Base-by-base conservation (phyloP, 73 alveolate species). In the Tetrahymena borealis region DNA sequence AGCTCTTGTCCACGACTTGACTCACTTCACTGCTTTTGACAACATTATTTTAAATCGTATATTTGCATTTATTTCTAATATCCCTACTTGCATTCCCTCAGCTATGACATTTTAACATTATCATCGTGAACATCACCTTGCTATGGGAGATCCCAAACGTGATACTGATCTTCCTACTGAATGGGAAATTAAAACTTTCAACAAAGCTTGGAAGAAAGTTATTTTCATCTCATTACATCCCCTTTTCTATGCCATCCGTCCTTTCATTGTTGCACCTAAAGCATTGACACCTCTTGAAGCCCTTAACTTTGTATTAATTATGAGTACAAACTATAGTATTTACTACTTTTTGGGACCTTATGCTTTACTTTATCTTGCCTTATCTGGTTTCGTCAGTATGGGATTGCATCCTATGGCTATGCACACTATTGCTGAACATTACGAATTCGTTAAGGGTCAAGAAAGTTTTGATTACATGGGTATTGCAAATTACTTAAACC, bases 81-180 rank as follows among this genome's bases (percentile, higher is more conserved):
- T 93, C 31, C 93, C 93, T 39, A 33, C 90, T 38, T 91, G 95
- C 90, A 91, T 93, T 93, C 95, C 95, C 28, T 79, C 95, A 20
- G 95, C 95, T 11, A 93, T 93, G 40, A 85, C 93, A 38, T 93
- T 93, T 90, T 77, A 92, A 79, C 90, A 85, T 35, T 93, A 93
- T 85, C 95, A 93, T n/a, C 39, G 93, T 15, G 95, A 93, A 79
- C 95, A 93, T 40, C 95, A 93, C 40, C 90, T 85, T 32, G 90
- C 39, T 31, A 79, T 93, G 95, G 91, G 91, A 39, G 39, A 79
- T 3, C 96, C 96, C 24, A 37, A 78, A 32, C 94, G 93, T 39
- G 98, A 96, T 77, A 95, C 97, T 4, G 98, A 96, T 93, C 94
- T 96, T 9, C 98, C 98, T 16, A 92, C 97, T 33, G 91, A 94